Evolutionary conservation across 2,329 filamentous ascomycete species (phyloP).

Genomic region (Ophiosphaerella narmari): DNA sequence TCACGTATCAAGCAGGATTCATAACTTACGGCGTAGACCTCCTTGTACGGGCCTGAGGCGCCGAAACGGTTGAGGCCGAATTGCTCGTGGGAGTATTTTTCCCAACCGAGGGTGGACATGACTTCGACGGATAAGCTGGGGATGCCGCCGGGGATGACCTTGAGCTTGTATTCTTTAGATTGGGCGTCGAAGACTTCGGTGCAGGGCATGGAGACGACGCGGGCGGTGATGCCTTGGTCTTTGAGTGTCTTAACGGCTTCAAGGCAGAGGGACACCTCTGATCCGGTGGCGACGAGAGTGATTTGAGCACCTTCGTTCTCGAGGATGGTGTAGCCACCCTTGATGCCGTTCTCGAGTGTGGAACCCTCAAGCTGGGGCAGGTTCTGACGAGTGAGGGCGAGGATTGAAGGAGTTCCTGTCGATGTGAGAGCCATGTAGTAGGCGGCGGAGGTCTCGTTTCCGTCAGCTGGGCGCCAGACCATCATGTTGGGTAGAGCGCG

Average conservation of each 20-base stretch:
- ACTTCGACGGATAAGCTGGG: constrained; percentile 93
- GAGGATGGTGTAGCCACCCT: constrained; percentile 91
- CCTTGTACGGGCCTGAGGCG: constrained; percentile 95
- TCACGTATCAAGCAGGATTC: background rate
- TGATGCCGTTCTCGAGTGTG: constrained; percentile 83
- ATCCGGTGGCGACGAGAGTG: constrained; percentile 92
- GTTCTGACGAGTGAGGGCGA: constrained; percentile 97
- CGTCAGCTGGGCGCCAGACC: constrained; percentile 98
- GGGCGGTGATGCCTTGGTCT: constrained; percentile 83
- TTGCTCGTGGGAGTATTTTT: constrained; percentile 99
- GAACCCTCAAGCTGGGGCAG: constrained; percentile 96
- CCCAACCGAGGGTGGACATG: constrained; percentile 97
- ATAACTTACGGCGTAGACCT: constrained; percentile 82
- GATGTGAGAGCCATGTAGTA: constrained; percentile 95
- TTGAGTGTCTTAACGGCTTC: constrained; percentile 90
- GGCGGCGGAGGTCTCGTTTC: constrained; percentile 96
- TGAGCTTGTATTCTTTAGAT: constrained; percentile 91
- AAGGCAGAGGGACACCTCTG: constrained; percentile 91
- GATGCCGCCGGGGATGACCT: constrained; percentile 90
- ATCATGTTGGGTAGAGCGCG: constrained; percentile 98
- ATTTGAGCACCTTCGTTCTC: constrained; percentile 83
- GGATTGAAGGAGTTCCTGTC: constrained; percentile 86
- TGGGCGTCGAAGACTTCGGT: constrained; percentile 96
- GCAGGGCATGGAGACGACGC: constrained; percentile 95
- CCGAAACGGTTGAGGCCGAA: constrained; percentile 99